phyloP scores from a whole-genome alignment of 805 yeast genomes.

The Candida loeiensis region DNA sequence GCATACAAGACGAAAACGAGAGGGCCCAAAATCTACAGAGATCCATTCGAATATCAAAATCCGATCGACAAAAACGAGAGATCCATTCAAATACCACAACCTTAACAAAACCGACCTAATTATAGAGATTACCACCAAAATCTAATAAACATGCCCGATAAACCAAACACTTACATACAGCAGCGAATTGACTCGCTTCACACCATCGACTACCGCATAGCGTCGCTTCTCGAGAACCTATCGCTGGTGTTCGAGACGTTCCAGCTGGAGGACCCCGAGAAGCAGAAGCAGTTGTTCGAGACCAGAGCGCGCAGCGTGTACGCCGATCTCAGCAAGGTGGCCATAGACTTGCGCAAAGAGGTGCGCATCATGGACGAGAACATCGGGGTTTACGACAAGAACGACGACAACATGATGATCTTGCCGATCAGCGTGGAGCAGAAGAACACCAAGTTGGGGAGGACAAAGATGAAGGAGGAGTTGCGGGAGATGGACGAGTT shows the following conservation, averaged over 20 bases:
- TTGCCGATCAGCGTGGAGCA: slow-evolving; percentile 67
- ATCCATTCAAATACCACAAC: no score
- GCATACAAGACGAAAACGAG: no score
- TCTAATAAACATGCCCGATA: slow-evolving; percentile 6
- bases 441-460: slow-evolving; percentile 67
- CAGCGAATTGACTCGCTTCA: slow-evolving; percentile 50
- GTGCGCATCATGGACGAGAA: slow-evolving; percentile 61
- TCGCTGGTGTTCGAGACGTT: slow-evolving; percentile 45
- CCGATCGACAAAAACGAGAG: no score
- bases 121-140: no score
- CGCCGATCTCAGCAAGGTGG: slow-evolving; percentile 51
- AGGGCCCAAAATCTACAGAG: no score
- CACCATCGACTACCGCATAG: slow-evolving; percentile 51
- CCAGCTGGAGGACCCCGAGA: slow-evolving; percentile 24
- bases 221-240: slow-evolving; percentile 47
- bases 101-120: no score
- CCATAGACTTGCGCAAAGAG: slow-evolving; percentile 61
- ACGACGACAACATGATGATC: slow-evolving; percentile 47
- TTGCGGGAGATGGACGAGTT: slow-evolving; percentile 20
- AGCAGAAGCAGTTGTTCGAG: slow-evolving; percentile 38
- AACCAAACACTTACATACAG: slow-evolving; percentile 38
- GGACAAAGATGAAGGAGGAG: slow-evolving; percentile 51
- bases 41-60: no score
- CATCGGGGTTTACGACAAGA: slow-evolving; percentile 45
- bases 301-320: slow-evolving; percentile 48